Conservation (phyloP, 2,329 filamentous ascomycete genomes). For the Fusarium lyarnte region DNA sequence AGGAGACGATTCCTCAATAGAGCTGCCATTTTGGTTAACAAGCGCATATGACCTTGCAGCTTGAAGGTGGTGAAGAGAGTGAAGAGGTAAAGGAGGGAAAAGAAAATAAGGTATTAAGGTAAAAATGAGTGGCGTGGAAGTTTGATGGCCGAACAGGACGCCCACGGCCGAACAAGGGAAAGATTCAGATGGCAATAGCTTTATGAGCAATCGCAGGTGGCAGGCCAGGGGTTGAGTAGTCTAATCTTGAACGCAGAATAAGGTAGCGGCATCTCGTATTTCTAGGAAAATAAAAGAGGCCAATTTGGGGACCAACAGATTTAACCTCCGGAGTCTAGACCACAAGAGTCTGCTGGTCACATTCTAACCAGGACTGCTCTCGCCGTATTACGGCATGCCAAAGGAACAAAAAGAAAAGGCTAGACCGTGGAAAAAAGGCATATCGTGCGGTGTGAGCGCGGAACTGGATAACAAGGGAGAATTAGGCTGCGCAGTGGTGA, state of each 20-base stretch:
- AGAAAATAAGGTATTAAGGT: neutral
- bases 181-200: neutral
- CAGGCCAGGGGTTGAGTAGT: neutral
- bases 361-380: neutral
- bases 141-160: neutral
- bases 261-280: slow-evolving; percentile 14
- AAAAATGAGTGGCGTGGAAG: slow-evolving; percentile 4
- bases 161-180: neutral
- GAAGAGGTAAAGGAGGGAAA: neutral
- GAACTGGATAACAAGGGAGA: neutral
- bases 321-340: slow-evolving; percentile 11
- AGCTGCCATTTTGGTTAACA: slow-evolving; percentile 20
- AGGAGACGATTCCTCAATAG: slow-evolving; percentile 14
- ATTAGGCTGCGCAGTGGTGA: neutral
- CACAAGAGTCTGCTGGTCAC: neutral
- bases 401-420: neutral
- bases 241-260: neutral
- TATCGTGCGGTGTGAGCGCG: neutral
- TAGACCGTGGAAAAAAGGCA: neutral
- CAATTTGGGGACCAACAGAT: slow-evolving; percentile 12
- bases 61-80: neutral
- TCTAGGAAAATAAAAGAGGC: slow-evolving; percentile 1
- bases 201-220: neutral
- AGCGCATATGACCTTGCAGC: neutral
- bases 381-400: neutral